These are phyloP conservation scores for Microdochium nivale DNA, from an alignment of 2,329 filamentous ascomycete species.

Conservation along the genomic window DNA sequence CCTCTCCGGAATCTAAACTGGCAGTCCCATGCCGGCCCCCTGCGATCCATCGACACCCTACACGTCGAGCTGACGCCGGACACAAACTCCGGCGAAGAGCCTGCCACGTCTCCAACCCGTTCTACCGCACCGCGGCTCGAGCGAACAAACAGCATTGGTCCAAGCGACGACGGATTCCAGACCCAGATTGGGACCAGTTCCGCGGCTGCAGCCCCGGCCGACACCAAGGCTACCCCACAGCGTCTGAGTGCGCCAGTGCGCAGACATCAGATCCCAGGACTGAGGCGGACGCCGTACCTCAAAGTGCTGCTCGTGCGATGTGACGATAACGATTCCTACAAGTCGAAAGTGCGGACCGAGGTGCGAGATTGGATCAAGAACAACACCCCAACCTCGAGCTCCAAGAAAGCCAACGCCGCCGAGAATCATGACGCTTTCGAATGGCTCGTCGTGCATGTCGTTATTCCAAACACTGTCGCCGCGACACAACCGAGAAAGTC, in stretches of 20 bases:
- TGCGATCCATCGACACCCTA: constrained; percentile 88
- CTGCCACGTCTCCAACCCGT: constrained; percentile 13
- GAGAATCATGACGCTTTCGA: constrained; percentile 96
- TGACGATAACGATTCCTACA: constrained; percentile 94
- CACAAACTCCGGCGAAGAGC: constrained; percentile 29
- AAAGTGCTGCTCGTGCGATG: constrained; percentile 85
- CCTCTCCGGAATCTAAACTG: constrained; percentile 90
- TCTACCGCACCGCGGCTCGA: constrained; percentile 9
- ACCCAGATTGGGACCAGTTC: constrained; percentile 34
- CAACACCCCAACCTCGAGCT: constrained; percentile 52
- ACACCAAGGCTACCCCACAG: constrained; percentile 20
- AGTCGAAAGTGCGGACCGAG: constrained; percentile 65
- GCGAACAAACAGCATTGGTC: constrained; percentile 2
- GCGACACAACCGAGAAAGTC: constrained; percentile 64
- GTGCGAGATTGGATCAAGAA: constrained; percentile 87
- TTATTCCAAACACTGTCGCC: constrained; percentile 76
- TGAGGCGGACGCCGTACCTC: constrained; percentile 87
- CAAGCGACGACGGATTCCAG: constrained; percentile 51
- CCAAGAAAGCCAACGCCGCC: constrained; percentile 55
- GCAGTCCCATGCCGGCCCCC: constrained; percentile 86
- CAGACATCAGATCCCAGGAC: constrained; percentile 88
- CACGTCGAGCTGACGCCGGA: constrained; percentile 69
- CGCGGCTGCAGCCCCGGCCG: constrained; percentile 29
- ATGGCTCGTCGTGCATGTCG: constrained; percentile 89
- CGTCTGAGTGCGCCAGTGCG: constrained; percentile 40